A percentile compares a stretch with the other conserved stretches of the same genome.
phyloP scores from a whole-genome alignment of 768 basidiomycete species.

The Lactarius sp. region DNA sequence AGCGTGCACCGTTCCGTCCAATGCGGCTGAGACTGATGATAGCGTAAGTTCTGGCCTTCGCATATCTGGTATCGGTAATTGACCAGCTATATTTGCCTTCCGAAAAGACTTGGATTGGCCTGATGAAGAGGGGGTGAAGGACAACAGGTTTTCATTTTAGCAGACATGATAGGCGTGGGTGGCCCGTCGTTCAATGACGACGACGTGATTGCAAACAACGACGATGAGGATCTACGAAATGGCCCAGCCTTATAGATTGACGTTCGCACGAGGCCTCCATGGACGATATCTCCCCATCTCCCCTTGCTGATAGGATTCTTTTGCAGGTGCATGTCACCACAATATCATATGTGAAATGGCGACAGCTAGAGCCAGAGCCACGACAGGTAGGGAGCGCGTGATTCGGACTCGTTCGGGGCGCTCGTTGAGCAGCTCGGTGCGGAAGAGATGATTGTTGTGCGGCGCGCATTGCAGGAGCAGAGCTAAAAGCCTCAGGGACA shows the following conservation, averaged over 20 bases:
- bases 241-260: slow-evolving; percentile 88
- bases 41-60: slow-evolving; percentile 42
- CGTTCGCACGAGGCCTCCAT: slow-evolving; percentile 45
- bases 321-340: slow-evolving; percentile 59
- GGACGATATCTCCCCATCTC: not conserved
- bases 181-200: slow-evolving; percentile 66
- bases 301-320: not conserved
- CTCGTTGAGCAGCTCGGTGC: too few species aligned
- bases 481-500: too few species aligned
- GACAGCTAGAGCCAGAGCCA: too few species aligned
- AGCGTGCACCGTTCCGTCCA: slow-evolving; percentile 46
- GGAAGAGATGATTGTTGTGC: too few species aligned
- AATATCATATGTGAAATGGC: too few species aligned
- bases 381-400: too few species aligned
- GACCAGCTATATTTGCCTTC: slow-evolving; percentile 11
- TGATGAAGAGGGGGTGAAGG: slow-evolving; percentile 74
- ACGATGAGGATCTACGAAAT: slow-evolving; percentile 82
- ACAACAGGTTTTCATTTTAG: slow-evolving; percentile 78
- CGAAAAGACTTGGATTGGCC: slow-evolving; percentile 83
- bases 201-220: slow-evolving; percentile 63
- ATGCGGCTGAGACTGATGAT: slow-evolving; percentile 66
- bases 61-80: not conserved
- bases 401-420: too few species aligned
- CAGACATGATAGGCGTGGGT: slow-evolving; percentile 73
- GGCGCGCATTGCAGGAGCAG: too few species aligned